These are phyloP conservation scores for Cercophora sp. DNA, from an alignment of 495 filamentous ascomycete species.

Conservation along the genomic window DNA sequence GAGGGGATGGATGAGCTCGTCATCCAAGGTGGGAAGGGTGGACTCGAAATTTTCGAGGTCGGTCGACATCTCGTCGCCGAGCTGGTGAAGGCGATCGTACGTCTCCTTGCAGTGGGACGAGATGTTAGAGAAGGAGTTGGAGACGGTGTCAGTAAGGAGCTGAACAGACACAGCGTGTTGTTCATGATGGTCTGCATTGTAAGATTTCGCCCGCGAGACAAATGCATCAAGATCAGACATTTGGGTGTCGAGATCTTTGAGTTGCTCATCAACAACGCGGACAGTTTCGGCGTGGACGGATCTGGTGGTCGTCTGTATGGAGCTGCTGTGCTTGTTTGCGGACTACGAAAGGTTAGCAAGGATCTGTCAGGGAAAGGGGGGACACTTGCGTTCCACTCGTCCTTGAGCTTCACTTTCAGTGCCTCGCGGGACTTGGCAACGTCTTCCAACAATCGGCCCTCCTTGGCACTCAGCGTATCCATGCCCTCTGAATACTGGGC, in stretches of 20 bases:
- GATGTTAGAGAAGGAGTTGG: constrained; percentile 65
- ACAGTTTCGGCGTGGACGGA: constrained; percentile 91
- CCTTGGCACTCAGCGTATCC: constrained; percentile 68
- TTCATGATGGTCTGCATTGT: constrained; percentile 73
- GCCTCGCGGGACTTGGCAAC: constrained; percentile 68
- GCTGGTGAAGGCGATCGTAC: constrained; percentile 54
- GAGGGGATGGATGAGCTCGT: constrained; percentile 64
- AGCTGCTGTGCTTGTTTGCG: constrained; percentile 72
- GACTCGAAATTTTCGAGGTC: constrained; percentile 51
- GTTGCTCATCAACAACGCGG: constrained; percentile 83
- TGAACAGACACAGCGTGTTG: constrained; percentile 58
- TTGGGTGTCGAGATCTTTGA: constrained; percentile 77
- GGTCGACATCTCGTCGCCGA: constrained; percentile 59
- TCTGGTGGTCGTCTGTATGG: constrained; percentile 75
- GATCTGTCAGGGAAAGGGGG: background rate
- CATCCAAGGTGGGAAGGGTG: constrained; percentile 54
- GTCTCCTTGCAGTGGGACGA: constrained; percentile 60
- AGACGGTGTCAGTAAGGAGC: constrained; percentile 58
- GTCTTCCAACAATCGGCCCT: constrained; percentile 63
- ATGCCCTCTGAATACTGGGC: constrained; percentile 65
- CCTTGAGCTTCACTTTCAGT: constrained; percentile 75
- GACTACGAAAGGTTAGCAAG: constrained; percentile 45
- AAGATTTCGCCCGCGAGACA: constrained; percentile 73
- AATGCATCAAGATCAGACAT: constrained; percentile 89
- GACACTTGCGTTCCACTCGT: constrained; percentile 75